phyloP scores from a whole-genome alignment of 805 yeast genomes.

The Komagataella populi region DNA sequence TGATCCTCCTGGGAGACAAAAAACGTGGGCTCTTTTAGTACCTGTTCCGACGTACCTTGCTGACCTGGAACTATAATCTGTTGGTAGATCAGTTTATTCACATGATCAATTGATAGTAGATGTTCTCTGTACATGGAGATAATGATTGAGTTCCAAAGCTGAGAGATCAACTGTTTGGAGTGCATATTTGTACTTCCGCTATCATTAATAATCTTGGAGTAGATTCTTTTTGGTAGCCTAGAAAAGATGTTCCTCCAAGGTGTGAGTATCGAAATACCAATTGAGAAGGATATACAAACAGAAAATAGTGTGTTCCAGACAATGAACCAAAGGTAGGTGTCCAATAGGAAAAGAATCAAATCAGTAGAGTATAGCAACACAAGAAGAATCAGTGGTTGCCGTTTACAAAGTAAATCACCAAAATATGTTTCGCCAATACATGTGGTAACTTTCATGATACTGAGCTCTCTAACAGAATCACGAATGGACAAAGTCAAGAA shows the following conservation, averaged over 20 bases:
- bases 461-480: slow-evolving; percentile 35
- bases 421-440: slow-evolving; percentile 29
- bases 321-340: slow-evolving; percentile 45
- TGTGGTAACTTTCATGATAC: slow-evolving; percentile 25
- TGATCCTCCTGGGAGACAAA: slow-evolving; percentile 36
- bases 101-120: slow-evolving; percentile 34
- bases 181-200: slow-evolving; percentile 30
- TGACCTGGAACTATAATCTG: slow-evolving; percentile 18
- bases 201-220: slow-evolving; percentile 29
- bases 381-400: slow-evolving; percentile 28
- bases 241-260: slow-evolving; percentile 46
- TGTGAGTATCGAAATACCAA: slow-evolving; percentile 41
- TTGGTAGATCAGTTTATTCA: slow-evolving; percentile 16
- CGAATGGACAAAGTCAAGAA: slow-evolving; percentile 37
- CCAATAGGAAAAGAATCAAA: slow-evolving; percentile 35
- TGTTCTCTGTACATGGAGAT: slow-evolving; percentile 44
- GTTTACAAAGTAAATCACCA: slow-evolving; percentile 26
- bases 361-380: slow-evolving; percentile 28
- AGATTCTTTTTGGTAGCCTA: slow-evolving; percentile 34
- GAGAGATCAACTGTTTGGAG: slow-evolving; percentile 25
- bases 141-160: slow-evolving; percentile 40
- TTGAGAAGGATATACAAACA: slow-evolving; percentile 30
- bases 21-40: slow-evolving; percentile 30
- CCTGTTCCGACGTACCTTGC: slow-evolving; percentile 21
- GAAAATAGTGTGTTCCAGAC: slow-evolving; percentile 41